Evolutionary conservation across 2,329 filamentous ascomycete genomes (phyloP).

Genomic region (Calycina marina): DNA sequence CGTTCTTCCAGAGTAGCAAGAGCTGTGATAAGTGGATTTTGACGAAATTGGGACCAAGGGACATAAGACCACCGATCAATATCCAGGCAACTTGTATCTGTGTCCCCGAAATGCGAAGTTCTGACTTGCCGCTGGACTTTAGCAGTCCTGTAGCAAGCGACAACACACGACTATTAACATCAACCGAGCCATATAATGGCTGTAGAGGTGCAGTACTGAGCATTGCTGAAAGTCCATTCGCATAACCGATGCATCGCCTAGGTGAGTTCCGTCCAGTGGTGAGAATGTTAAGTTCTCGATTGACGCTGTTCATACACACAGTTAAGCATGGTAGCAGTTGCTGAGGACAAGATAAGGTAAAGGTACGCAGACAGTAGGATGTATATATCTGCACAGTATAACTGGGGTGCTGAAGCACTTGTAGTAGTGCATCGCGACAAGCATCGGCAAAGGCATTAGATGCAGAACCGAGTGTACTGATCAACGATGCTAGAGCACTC

Average conservation of each 20-base stretch:
- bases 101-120: conserved; percentile 78
- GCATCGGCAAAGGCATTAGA: conserved; percentile 64
- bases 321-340: conserved; percentile 84
- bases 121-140: conserved; percentile 83
- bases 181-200: conserved; percentile 85
- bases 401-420: conserved; percentile 85
- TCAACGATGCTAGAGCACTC: conserved; percentile 64
- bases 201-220: conserved; percentile 80
- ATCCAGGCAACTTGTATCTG: conserved; percentile 98
- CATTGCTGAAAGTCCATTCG: conserved; percentile 79
- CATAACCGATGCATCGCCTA: conserved; percentile 75
- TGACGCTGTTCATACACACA: conserved; percentile 92
- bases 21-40: conserved; percentile 96
- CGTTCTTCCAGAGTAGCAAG: conserved; percentile 92
- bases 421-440: conserved; percentile 75
- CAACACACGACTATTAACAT: conserved; percentile 84
- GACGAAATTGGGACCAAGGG: conserved; percentile 91
- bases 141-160: conserved; percentile 83
- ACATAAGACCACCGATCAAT: conserved; percentile 90
- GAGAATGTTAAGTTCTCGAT: conserved; percentile 68
- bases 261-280: conserved; percentile 63
- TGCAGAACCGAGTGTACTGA: conserved; percentile 69
- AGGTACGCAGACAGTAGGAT: conserved; percentile 70
- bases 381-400: conserved; percentile 92
- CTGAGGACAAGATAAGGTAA: conserved; percentile 82